Conservation (phyloP, 225 moss, liverwort and hornwort species). For the Polytrichum commune region DNA sequence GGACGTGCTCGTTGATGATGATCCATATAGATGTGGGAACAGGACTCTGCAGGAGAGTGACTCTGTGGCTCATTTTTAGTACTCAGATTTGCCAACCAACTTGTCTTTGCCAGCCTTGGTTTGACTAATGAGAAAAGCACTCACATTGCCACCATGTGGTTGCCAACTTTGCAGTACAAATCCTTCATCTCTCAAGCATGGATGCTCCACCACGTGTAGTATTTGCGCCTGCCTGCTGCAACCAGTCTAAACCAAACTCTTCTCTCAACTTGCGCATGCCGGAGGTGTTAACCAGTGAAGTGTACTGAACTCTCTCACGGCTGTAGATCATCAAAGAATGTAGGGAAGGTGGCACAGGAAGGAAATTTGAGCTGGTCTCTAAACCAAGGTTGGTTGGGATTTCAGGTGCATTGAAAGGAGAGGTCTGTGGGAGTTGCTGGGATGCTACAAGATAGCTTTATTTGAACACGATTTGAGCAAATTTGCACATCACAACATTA, state of each 20-base stretch:
- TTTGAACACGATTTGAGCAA: too few relatives aligned
- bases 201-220: not conserved
- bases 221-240: not conserved
- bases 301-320: not conserved
- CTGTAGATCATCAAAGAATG: not conserved
- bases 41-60: not conserved
- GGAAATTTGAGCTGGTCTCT: not conserved
- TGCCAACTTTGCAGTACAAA: not conserved
- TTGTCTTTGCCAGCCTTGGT: too few relatives aligned
- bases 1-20: not conserved
- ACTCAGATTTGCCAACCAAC: too few relatives aligned
- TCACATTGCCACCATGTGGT: not conserved
- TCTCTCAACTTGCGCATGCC: not conserved
- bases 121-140: not conserved
- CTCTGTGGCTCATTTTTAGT: not conserved
- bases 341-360: conserved; percentile 1
- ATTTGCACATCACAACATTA: too few relatives aligned
- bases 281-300: not conserved
- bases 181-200: not conserved
- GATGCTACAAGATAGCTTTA: too few relatives aligned
- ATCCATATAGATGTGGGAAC: too few relatives aligned
- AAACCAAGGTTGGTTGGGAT: conserved; percentile 1
- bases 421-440: too few relatives aligned
- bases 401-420: not conserved
- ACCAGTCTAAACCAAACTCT: not conserved